Evolutionary conservation across 2,329 filamentous ascomycete species (phyloP).

Genomic region (Fusarium graminum): DNA sequence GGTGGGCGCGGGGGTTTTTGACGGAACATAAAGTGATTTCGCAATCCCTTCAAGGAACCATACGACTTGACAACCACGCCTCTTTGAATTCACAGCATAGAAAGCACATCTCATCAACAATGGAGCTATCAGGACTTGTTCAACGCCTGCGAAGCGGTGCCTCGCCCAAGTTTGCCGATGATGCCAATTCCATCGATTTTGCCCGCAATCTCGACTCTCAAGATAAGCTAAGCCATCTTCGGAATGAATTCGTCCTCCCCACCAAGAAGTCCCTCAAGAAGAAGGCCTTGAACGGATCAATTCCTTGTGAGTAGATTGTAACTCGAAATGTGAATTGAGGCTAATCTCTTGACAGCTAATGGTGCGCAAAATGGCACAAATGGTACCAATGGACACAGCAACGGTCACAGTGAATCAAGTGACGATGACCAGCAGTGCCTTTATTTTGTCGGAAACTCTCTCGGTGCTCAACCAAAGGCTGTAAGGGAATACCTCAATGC

Average conservation of each 20-base stretch:
- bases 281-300: slow-evolving; percentile 64
- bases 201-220: slow-evolving; percentile 68
- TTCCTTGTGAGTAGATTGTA: slow-evolving; percentile 54
- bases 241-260: slow-evolving; percentile 82
- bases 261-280: slow-evolving; percentile 78
- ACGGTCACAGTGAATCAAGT: slow-evolving; percentile 42
- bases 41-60: slow-evolving; percentile 41
- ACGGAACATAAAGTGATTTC: slow-evolving; percentile 50
- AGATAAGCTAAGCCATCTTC: slow-evolving; percentile 71
- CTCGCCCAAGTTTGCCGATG: slow-evolving; percentile 60
- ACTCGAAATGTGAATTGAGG: accelerated
- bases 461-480: slow-evolving; percentile 83
- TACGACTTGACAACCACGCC: slow-evolving; percentile 38
- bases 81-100: background rate
- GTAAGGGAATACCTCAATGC: slow-evolving; percentile 74
- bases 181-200: slow-evolving; percentile 63
- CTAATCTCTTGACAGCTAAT: slow-evolving; percentile 19
- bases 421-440: slow-evolving; percentile 60
- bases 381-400: slow-evolving; percentile 40
- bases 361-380: slow-evolving; percentile 35
- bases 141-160: slow-evolving; percentile 58
- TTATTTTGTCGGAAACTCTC: slow-evolving; percentile 91
- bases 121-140: slow-evolving; percentile 57
- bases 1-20: slow-evolving; percentile 18
- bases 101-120: slow-evolving; percentile 40